Evolutionary conservation across 2,329 filamentous ascomycete genomes (phyloP), one percentile per base, ranked within the genome.

Genomic region (Bipolaris bicolor): DNA sequence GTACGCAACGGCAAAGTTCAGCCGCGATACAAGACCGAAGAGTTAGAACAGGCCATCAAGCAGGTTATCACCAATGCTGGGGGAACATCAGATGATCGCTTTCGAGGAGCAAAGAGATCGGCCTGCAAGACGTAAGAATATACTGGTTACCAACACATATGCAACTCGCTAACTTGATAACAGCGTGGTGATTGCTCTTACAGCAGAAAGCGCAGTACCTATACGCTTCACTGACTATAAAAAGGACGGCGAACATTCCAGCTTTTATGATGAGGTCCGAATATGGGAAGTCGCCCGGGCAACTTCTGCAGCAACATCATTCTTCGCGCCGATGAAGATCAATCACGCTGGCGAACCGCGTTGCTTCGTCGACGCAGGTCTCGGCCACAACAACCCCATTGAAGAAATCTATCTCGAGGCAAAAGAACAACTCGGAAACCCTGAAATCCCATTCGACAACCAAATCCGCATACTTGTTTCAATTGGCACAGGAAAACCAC

Each of bases 301-400:
- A 10, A 57, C 49, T n/a, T 57, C 55, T 43, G 55, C 55, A 29
- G 39, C 55, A 10, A 59, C 57, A n/a, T 67, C 64, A 4, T 72
- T 71, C 56, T 73, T 73, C 40, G 62, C 66, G 7, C 76, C 0
- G 75, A 57, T 57, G 49, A 40, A 53, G 10, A 83, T 44, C 41
- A 61, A 3, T 70, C 83, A 34, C 15, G 26, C 37, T 18, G 47
- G 47, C 11, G 76, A 73, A 1, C 55, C 59, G 2, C 49, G 65
- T 31, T 41, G 45, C 0, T 82, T 78, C 55, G 68, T 80, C 24
- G 81, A 83, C 60, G 80, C 78, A 20, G 60, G 48, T 13, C 41
- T 58, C 6, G 57, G 55, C 22, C 39, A 37, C 33, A 83, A 83
- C 62, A 83, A 83, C 53, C 82, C 81, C 1, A 66, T 80, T 15